phyloP scores from a whole-genome alignment of 2,329 filamentous ascomycete genomes.

The Drechslerella dactyloides region DNA sequence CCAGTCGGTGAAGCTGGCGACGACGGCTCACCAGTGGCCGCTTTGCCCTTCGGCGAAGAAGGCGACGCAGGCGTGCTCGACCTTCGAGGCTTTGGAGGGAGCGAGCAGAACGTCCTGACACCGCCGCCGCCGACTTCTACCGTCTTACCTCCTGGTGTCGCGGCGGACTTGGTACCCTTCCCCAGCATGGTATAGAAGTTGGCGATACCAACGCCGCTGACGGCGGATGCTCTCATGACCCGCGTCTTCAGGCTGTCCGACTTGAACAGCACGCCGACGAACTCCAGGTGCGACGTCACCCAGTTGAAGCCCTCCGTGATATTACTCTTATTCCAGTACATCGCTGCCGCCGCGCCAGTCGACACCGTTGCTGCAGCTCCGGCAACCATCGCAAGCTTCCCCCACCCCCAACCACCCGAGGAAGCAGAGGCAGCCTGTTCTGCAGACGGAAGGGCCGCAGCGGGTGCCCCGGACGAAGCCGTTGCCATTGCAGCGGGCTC shows the following conservation, averaged over 20 bases:
- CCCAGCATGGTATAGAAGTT: constrained; percentile 89
- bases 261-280: constrained; percentile 87
- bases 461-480: constrained; percentile 58
- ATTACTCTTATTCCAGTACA: constrained; percentile 83
- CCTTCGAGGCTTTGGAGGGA: constrained; percentile 66
- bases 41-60: constrained; percentile 7
- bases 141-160: constrained; percentile 58
- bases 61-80: constrained; percentile 21
- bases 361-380: constrained; percentile 81
- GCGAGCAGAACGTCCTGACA: constrained; percentile 85
- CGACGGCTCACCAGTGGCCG: background rate
- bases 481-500: constrained; percentile 57
- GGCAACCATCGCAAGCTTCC: constrained; percentile 82
- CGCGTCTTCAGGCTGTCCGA: constrained; percentile 79
- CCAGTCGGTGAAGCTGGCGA: constrained; percentile 13
- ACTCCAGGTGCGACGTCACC: constrained; percentile 89
- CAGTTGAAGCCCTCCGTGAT: constrained; percentile 77
- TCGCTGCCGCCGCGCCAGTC: constrained; percentile 79
- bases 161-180: constrained; percentile 67
- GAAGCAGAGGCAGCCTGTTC: constrained; percentile 57
- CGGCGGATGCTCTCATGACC: constrained; percentile 68
- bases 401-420: constrained; percentile 70
- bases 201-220: constrained; percentile 75
- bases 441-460: constrained; percentile 59
- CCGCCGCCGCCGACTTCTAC: constrained; percentile 68